Percentiles rank a stretch among this genome's conserved stretches.
Evolutionary conservation across 164 flowering plant genomes (phyloP).

Genomic region (Saururus chinensis): DNA sequence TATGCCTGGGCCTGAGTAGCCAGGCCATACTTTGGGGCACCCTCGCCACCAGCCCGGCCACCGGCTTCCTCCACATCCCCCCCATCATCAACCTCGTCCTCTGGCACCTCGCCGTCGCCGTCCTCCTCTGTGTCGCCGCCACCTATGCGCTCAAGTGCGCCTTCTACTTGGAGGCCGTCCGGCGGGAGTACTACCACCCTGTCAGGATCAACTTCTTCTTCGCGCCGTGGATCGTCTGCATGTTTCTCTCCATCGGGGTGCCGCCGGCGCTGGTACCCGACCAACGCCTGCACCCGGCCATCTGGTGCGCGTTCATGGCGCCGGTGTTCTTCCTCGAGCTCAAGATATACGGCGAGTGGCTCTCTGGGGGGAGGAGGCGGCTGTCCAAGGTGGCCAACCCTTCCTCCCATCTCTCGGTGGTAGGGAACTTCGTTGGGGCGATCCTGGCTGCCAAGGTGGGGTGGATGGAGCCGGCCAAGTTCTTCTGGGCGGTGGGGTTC

Average conservation of each 20-base stretch:
- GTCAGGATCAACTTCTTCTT: conserved; percentile 93
- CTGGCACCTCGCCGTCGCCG: conserved; percentile 64
- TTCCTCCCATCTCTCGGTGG: conserved; percentile 81
- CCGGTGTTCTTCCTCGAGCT: conserved; percentile 74
- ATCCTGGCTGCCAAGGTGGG: conserved; percentile 77
- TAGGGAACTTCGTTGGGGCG: conserved; percentile 93
- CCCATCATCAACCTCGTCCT: conserved; percentile 55
- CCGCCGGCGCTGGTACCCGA: conserved; percentile 37
- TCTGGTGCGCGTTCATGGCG: conserved; percentile 74
- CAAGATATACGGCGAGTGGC: conserved; percentile 96
- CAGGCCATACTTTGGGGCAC: conserved; percentile 86
- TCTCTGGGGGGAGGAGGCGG: conserved; percentile 83
- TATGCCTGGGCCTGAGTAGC: conserved; percentile 89
- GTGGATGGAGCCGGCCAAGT: conserved; percentile 85
- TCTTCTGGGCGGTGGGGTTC: conserved; percentile 90
- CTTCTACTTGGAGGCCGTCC: conserved; percentile 92
- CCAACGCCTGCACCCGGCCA: conserved; percentile 40
- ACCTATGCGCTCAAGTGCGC: conserved; percentile 65
- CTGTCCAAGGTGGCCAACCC: conserved; percentile 89
- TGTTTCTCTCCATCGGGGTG: conserved; percentile 75
- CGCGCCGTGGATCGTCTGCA: conserved; percentile 91
- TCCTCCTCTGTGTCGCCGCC: conserved; percentile 37
- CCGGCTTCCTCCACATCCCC: conserved; percentile 61
- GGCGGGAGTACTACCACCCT: conserved; percentile 84
- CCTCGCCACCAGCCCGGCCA: conserved; percentile 65